Base-by-base conservation (phyloP, 2,329 filamentous ascomycete species). In the Mariannaea elegans region DNA sequence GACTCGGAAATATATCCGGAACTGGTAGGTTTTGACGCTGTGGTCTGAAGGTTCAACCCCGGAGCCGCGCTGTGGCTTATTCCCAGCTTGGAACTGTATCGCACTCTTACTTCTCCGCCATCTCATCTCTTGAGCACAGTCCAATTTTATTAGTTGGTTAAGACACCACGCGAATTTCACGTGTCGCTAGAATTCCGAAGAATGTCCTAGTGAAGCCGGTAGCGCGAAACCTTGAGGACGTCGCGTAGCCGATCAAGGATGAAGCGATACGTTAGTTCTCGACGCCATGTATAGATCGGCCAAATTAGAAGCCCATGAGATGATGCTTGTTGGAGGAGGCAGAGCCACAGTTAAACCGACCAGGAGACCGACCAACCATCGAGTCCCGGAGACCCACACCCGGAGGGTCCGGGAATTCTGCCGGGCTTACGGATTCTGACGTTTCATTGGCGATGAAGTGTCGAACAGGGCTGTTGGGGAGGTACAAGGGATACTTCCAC, bases 301-400 rank as follows among this genome's bases (percentile, higher is more conserved):
- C 51, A 12, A 46, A 18, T 42, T 29, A n/a, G 13, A 21, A 48
- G 45, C 34, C 24, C 21, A 21, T 18, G 27, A 48, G 45, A 47
- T 45, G 48, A 36, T 51, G 34, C 19, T 27, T 27, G 9, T 27
- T 27, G 24, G 21, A 23, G 9, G 4, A 39, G 23, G 29, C 18
- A 29, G 27, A 46, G n/a, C 23, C 19, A 44, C 23, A 44, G 42
- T 39, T 38, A 31, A 47, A 41, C 50, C 56, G 50, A 49, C 51
- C 24, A 14, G 51, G 50, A 50, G 51, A 56, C 56, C 56, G 56
- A 59, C 36, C 49, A 59, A 54, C 23, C 32, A 54, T 49, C 56
- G 56, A 54, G 34, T 34, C 21, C 31, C 49, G 49, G 56, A 13
- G 24, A 39, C 21, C 50, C 50, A 44, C 50, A 14, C 24, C 45